Base-by-base conservation (phyloP, 768 basidiomycete genomes). In the Mycena pura region DNA sequence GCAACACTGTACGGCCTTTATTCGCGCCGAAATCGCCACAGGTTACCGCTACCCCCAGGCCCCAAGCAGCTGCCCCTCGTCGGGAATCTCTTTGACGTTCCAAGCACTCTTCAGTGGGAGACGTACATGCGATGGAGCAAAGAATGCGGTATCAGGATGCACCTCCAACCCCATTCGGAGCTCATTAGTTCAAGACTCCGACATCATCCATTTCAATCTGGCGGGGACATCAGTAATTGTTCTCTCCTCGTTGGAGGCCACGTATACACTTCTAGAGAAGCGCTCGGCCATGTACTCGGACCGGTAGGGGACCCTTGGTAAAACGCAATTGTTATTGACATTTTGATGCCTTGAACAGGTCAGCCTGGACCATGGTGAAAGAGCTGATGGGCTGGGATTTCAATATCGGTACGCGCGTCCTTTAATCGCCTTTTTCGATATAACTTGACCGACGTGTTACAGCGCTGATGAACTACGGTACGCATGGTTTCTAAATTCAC, bases 61-160 rank as follows among this genome's bases (percentile, higher is more conserved):
- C 82, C 82, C 7, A 75, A 70, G 41, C 75, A 75, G 29, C 67
- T 78, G 17, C 82, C 81, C 5, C 40, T 83, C 11, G 24, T 84
- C 36, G 82, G 80, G 2, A 84, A 83, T 58, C 62, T 81, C 21
- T 67, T 79, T 2, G 76, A 80, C 40, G 72, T 83, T 63, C 83
- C 82, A 17, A 70, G 74, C 11, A 53, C 67, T 34, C 76, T 74
- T 22, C 73, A 77, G 19, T 84, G 81, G 80, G 64, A 80, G 53
- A 72, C 75, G 31, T 82, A 79, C 55, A 32, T 71, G 3, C 60
- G 76, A 48, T 84, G 83, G 83, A 76, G 73, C 19, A 69, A 74
- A 53, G 72, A 77, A 69, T 83, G 76, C 43, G 74, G 82, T 72
- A 34, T 10, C 67, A 56, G n/a, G 11, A 15, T 21, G 41, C 19